Percentiles rank a stretch among this genome's conserved stretches.
Conservation (phyloP, 2,329 filamentous ascomycete species). For the Dactylellina drechsleri region DNA sequence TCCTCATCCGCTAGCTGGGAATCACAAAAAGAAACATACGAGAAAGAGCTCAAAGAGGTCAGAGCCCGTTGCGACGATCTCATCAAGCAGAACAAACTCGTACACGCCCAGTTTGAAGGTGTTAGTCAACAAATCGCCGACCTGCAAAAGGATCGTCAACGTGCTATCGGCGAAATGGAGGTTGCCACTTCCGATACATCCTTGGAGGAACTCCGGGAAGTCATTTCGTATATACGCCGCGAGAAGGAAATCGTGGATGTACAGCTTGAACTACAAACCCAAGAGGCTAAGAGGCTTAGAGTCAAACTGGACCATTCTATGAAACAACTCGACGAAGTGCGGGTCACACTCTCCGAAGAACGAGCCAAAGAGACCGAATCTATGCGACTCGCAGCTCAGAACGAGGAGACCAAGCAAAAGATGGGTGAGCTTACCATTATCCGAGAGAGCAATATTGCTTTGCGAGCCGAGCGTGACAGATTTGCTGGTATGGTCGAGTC, state of each 20-base stretch:
- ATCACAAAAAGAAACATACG: constrained; percentile 80
- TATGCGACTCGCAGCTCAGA: constrained; percentile 77
- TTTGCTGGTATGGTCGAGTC: constrained; percentile 79
- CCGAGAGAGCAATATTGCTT: constrained; percentile 90
- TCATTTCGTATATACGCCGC: constrained; percentile 88
- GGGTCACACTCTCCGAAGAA: constrained; percentile 90
- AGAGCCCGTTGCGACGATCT: constrained; percentile 83
- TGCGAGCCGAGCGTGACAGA: constrained; percentile 85
- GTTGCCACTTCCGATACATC: constrained; percentile 69
- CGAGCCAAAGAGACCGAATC: constrained; percentile 78
- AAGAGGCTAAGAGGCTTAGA: constrained; percentile 86
- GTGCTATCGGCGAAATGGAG: constrained; percentile 67
- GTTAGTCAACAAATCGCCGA: constrained; percentile 81
- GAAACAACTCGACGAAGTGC: constrained; percentile 85
- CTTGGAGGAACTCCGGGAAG: constrained; percentile 82
- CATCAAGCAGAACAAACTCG: constrained; percentile 85
- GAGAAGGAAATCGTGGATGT: constrained; percentile 98
- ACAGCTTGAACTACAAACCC: constrained; percentile 88
- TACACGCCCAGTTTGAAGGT: constrained; percentile 88
- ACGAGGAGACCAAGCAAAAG: constrained; percentile 92
- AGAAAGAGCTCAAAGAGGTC: constrained; percentile 83
- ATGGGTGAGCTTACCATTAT: constrained; percentile 95
- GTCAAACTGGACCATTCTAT: constrained; percentile 90
- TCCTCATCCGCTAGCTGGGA: constrained; percentile 90
- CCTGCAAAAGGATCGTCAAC: constrained; percentile 78